Evolutionary conservation across 768 basidiomycete species (phyloP).

Genomic region (Podaxis sp.): DNA sequence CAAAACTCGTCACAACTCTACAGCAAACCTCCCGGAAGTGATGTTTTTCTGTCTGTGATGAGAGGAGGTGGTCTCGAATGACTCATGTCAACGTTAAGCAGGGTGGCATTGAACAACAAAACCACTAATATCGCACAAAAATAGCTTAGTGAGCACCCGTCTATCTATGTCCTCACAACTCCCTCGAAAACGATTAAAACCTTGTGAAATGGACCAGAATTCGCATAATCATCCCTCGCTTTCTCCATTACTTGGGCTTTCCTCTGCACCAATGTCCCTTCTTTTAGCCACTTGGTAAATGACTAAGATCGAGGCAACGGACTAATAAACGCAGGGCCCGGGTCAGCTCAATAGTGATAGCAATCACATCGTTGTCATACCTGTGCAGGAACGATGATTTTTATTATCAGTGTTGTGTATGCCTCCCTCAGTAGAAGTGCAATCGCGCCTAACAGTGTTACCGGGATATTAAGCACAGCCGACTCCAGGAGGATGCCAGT

Average conservation of each 20-base stretch:
- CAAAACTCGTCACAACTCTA: too few relatives aligned
- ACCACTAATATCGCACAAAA: too few relatives aligned
- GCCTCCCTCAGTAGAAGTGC: background rate
- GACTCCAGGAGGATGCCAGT: constrained; percentile 1
- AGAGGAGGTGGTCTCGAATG: too few relatives aligned
- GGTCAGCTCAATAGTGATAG: background rate
- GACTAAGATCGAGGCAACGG: background rate
- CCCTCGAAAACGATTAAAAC: background rate
- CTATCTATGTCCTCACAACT: too few relatives aligned
- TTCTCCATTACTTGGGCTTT: background rate
- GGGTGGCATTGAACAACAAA: too few relatives aligned
- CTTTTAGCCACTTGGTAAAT: constrained; percentile 3
- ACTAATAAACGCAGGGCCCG: background rate
- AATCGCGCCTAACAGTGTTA: background rate
- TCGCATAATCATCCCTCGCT: background rate
- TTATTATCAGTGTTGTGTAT: background rate
- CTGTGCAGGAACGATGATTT: background rate
- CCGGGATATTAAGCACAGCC: background rate
- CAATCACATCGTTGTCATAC: background rate
- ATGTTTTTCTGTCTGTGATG: too few relatives aligned
- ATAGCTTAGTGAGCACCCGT: too few relatives aligned
- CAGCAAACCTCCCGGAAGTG: too few relatives aligned
- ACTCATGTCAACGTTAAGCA: too few relatives aligned
- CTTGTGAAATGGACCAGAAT: background rate
- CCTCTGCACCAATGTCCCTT: background rate